Conservation (phyloP, 2,329 filamentous ascomycete genomes). For the Ascocoryne sarcoides region DNA sequence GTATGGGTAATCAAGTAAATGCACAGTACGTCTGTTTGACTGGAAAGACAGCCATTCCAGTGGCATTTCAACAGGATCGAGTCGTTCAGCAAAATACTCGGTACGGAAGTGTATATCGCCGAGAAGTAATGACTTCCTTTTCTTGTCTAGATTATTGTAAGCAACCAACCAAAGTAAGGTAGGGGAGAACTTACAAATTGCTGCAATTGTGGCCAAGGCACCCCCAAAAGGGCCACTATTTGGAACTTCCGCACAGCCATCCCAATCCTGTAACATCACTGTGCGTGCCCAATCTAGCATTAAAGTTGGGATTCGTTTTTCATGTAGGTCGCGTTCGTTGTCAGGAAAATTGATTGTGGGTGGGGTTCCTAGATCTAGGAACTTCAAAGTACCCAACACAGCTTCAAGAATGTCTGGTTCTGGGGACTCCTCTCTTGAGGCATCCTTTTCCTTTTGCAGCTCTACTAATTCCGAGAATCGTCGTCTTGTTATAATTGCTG, state of each 20-base stretch:
- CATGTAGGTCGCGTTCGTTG: conserved; percentile 45
- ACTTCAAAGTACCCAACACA: conserved; percentile 32
- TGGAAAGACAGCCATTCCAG: conserved; percentile 58
- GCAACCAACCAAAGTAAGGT: background rate
- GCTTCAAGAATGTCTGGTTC: conserved; percentile 20
- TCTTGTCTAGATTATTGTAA: conserved; percentile 40
- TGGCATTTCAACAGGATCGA: conserved; percentile 69
- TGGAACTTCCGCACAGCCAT: conserved; percentile 61
- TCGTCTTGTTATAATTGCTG: conserved; percentile 38
- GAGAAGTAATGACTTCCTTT: conserved; percentile 54
- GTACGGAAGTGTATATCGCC: conserved; percentile 63
- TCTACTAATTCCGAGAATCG: conserved; percentile 25
- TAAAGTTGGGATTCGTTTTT: conserved; percentile 46
- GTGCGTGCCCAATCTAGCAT: conserved; percentile 65
- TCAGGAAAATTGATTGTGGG: conserved; percentile 39
- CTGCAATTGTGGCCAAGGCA: conserved; percentile 63
- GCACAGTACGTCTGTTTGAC: conserved; percentile 53
- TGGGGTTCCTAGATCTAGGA: conserved; percentile 29
- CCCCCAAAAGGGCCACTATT: conserved; percentile 66
- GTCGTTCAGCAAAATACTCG: conserved; percentile 64
- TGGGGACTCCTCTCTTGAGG: conserved; percentile 9
- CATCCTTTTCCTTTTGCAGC: conserved; percentile 19
- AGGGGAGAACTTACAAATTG: conserved; percentile 53
- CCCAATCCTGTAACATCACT: conserved; percentile 72
- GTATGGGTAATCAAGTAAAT: conserved; percentile 73